A percentile compares a stretch with the other conserved stretches of the same genome.
Evolutionary conservation across 495 filamentous ascomycete species (phyloP).

Genomic region (Pyrenopolyporus hunteri): DNA sequence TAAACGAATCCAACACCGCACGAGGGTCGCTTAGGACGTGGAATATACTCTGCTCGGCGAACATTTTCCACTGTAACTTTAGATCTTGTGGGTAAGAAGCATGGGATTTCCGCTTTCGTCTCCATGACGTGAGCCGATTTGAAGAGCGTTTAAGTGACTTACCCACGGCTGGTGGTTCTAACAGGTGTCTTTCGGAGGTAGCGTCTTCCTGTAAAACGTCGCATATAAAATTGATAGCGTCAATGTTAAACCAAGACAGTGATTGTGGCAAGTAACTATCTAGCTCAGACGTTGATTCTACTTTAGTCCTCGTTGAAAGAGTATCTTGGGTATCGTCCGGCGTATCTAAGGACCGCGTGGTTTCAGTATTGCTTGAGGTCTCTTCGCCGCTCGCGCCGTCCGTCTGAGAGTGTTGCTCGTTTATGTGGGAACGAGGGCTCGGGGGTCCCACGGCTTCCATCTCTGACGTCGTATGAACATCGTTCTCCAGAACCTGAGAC

Average conservation of each 20-base stretch:
- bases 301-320: constrained; percentile 3
- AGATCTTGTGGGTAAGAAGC: constrained; percentile 35
- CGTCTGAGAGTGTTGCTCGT: constrained; percentile 17
- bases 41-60: constrained; percentile 76
- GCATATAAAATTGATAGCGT: constrained; percentile 59
- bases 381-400: constrained; percentile 33
- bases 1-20: constrained; percentile 71
- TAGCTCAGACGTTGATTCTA: constrained; percentile 45
- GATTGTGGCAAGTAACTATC: constrained; percentile 52
- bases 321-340: constrained; percentile 23
- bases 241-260: constrained; percentile 49
- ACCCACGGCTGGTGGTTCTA: constrained; percentile 48
- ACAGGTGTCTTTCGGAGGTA: constrained; percentile 53
- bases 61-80: constrained; percentile 59
- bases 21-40: constrained; percentile 71
- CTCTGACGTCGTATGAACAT: constrained; percentile 9
- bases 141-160: constrained; percentile 23
- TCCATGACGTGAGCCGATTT: constrained; percentile 45
- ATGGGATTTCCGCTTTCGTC: constrained; percentile 47
- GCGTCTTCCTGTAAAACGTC: constrained; percentile 58
- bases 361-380: constrained; percentile 24
- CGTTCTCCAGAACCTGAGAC: constrained; percentile 42
- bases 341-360: constrained; percentile 26
- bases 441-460: constrained; percentile 6
- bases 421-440: constrained; percentile 14